Evolutionary conservation across 768 basidiomycete species (phyloP).

Genomic region (Cyathus striatus): DNA sequence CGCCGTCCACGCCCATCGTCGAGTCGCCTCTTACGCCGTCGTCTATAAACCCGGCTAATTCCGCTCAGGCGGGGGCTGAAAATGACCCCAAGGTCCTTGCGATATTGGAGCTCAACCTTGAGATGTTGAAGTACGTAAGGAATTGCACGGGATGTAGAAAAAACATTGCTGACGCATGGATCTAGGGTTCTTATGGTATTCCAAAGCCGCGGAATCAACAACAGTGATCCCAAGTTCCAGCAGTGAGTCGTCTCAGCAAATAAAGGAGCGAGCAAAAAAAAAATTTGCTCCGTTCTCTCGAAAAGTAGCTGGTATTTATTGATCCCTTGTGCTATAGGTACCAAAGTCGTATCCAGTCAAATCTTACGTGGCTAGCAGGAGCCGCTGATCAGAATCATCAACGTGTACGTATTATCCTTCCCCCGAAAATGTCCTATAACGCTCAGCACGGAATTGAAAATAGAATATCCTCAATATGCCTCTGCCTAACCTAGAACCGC

Average conservation of each 20-base stretch:
- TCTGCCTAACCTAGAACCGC: constrained; percentile 54
- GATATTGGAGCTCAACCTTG: constrained; percentile 64
- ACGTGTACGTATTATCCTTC: constrained; percentile 31
- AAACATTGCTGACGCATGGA: constrained; percentile 3
- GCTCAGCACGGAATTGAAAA: not conserved
- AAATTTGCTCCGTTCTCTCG: too few relatives aligned
- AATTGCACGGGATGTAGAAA: not conserved
- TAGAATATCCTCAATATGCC: constrained; percentile 27
- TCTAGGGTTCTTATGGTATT: constrained; percentile 58
- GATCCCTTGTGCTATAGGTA: too few relatives aligned
- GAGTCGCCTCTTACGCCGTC: constrained; percentile 13
- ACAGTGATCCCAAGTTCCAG: constrained; percentile 45
- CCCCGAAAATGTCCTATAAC: constrained; percentile 2
- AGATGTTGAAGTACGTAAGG: constrained; percentile 53
- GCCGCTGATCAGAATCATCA: constrained; percentile 54
- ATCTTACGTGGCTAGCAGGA: constrained; percentile 66
- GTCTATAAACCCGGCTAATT: too few relatives aligned
- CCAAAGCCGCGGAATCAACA: constrained; percentile 44
- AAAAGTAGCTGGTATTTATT: too few relatives aligned
- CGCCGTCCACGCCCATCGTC: constrained; percentile 16
- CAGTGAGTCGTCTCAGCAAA: constrained; percentile 41
- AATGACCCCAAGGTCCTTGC: constrained; percentile 50
- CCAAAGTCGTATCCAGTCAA: constrained; percentile 57
- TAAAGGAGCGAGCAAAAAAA: constrained; percentile 10
- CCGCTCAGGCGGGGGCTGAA: too few relatives aligned